Evolutionary conservation across 805 yeast genomes (phyloP).

Genomic region (Blastobotrys terrestris): DNA sequence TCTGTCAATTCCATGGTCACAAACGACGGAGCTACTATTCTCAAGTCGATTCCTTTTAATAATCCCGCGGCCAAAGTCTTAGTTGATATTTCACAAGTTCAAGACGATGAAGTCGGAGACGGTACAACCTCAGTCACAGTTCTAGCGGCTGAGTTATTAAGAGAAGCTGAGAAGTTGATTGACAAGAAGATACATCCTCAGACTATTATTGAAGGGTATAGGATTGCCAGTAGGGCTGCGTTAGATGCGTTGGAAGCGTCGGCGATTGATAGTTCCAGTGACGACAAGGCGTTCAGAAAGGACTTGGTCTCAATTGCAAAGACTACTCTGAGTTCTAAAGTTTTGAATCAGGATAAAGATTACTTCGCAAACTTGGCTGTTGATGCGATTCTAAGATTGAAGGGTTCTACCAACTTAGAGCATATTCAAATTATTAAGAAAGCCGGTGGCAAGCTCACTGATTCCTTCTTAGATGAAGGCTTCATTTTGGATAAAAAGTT

Average conservation of each 20-base stretch:
- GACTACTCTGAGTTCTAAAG: conserved; percentile 90
- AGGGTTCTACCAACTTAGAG: conserved; percentile 81
- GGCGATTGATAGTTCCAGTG: conserved; percentile 66
- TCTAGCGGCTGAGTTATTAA: conserved; percentile 86
- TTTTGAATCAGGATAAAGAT: conserved; percentile 90
- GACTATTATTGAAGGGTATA: conserved; percentile 91
- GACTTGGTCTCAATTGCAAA: conserved; percentile 84
- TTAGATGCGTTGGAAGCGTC: conserved; percentile 65
- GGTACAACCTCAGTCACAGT: conserved; percentile 96
- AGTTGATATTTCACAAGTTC: conserved; percentile 91
- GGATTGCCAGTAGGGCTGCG: conserved; percentile 86
- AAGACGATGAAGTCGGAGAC: conserved; percentile 98
- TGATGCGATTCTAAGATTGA: conserved; percentile 82
- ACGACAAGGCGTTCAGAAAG: conserved; percentile 54
- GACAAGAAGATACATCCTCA: conserved; percentile 96
- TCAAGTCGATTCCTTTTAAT: conserved; percentile 89
- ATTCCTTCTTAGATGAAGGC: conserved; percentile 93
- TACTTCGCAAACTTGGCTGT: conserved; percentile 87
- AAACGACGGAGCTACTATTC: conserved; percentile 96
- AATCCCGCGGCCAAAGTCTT: conserved; percentile 96
- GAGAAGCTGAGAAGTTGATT: conserved; percentile 90
- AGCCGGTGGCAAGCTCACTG: conserved; percentile 85
- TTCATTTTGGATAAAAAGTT: conserved; percentile 86
- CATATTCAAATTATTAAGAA: conserved; percentile 91
- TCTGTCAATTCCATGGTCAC: conserved; percentile 78